phyloP scores from a whole-genome alignment of 495 filamentous ascomycete genomes.

The Tuber calosporum region DNA sequence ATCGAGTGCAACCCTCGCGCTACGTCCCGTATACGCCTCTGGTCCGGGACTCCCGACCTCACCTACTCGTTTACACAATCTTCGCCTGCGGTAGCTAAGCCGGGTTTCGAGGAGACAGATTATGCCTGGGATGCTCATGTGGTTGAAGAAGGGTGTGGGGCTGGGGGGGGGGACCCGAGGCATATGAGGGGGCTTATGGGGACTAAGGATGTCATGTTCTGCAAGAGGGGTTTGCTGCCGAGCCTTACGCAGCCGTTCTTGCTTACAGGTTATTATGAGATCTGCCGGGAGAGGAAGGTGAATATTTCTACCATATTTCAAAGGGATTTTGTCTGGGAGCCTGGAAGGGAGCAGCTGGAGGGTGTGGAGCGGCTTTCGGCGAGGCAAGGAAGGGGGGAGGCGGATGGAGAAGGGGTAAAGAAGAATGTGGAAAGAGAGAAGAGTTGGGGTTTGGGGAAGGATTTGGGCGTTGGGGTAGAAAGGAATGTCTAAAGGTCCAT shows the following conservation, averaged over 20 bases:
- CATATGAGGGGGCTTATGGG: conserved; percentile 36
- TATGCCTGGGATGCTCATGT: conserved; percentile 42
- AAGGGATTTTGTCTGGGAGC: conserved; percentile 38
- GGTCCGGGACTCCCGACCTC: conserved; percentile 29
- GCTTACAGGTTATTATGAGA: conserved; percentile 41
- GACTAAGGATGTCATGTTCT: conserved; percentile 38
- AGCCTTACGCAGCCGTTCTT: conserved; percentile 41
- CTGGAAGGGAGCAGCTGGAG: conserved; percentile 25
- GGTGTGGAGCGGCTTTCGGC: conserved; percentile 11
- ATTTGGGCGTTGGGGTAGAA: neutral
- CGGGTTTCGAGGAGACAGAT: conserved; percentile 25
- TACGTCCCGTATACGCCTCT: conserved; percentile 40
- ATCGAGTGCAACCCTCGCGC: conserved; percentile 42
- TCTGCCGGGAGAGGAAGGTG: conserved; percentile 36
- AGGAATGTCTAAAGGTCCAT: neutral
- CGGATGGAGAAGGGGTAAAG: neutral
- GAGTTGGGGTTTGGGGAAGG: neutral
- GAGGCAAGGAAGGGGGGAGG: conserved; percentile 1
- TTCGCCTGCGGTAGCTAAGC: conserved; percentile 10
- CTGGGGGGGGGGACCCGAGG: conserved; percentile 12
- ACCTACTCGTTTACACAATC: conserved; percentile 14
- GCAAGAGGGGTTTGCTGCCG: conserved; percentile 26
- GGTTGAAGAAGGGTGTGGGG: conserved; percentile 19
- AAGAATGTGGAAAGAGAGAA: neutral
- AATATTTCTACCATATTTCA: conserved; percentile 41